phyloP scores from a whole-genome alignment of 495 filamentous ascomycete species.

The Penicillium dipodomyicola region DNA sequence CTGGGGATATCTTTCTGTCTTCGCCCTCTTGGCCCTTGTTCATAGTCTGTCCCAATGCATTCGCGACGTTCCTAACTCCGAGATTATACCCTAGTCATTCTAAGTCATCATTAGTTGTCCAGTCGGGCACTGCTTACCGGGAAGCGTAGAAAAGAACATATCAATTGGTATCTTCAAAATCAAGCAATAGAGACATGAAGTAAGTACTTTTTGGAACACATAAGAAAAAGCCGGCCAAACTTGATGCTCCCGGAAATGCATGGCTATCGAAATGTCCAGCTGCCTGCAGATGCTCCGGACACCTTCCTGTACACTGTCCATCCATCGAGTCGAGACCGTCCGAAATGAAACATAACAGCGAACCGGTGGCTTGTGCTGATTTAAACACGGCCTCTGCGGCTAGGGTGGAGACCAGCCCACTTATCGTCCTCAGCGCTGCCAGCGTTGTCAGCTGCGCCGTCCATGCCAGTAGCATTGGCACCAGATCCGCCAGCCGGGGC shows the following conservation, averaged over 20 bases:
- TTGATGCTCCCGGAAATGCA: slow-evolving; percentile 2
- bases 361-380: slow-evolving; percentile 11
- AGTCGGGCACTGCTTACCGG: neutral
- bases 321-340: neutral
- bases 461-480: slow-evolving; percentile 24
- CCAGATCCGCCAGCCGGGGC: slow-evolving; percentile 16
- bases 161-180: slow-evolving; percentile 19
- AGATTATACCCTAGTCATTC: neutral
- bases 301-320: slow-evolving; percentile 8
- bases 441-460: slow-evolving; percentile 22
- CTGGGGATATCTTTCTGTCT: slow-evolving; percentile 8
- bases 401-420: slow-evolving; percentile 56
- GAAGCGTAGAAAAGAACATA: neutral
- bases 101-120: neutral
- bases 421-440: slow-evolving; percentile 21
- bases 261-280: slow-evolving; percentile 5
- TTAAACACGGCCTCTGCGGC: slow-evolving; percentile 51
- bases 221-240: neutral
- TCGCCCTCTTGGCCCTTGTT: neutral
- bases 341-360: neutral
- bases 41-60: neutral
- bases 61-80: neutral
- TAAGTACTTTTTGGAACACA: slow-evolving; percentile 12
- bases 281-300: slow-evolving; percentile 1
- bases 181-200: slow-evolving; percentile 7